A percentile compares a stretch with the other conserved stretches of the same genome.
Conservation (phyloP, 441 rosid genomes). For the Metrosideros polymorpha region DNA sequence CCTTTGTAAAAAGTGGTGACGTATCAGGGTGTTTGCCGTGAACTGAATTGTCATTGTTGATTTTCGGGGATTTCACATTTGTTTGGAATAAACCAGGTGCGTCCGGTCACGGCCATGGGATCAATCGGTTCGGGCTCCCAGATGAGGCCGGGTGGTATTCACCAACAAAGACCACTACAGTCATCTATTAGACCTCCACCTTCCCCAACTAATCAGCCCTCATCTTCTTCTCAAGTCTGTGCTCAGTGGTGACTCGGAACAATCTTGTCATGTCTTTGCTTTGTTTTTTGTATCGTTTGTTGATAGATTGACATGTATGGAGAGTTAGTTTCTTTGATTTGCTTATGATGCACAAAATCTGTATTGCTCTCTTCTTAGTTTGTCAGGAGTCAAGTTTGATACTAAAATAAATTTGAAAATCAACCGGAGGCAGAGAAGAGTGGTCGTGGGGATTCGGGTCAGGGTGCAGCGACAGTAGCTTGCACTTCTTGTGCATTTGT, state of each 20-base stretch:
- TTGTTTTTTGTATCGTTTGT: not conserved
- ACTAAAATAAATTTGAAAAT: not conserved
- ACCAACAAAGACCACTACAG: slow-evolving; percentile 62
- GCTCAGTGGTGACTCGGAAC: not conserved
- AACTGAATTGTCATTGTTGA: not conserved
- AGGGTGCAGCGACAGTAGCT: not conserved
- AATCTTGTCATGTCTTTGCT: not conserved
- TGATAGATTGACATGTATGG: not conserved
- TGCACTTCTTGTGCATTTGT: not conserved
- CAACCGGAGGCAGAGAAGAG: not conserved
- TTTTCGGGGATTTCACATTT: not conserved
- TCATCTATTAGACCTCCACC: slow-evolving; percentile 40
- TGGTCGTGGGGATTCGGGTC: not conserved
- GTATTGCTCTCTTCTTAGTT: not conserved
- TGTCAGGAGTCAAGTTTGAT: not conserved
- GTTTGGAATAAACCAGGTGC: slow-evolving; percentile 23
- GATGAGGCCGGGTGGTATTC: slow-evolving; percentile 62
- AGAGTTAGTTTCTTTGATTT: not conserved
- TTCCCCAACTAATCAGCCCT: slow-evolving; percentile 45
- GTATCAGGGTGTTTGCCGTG: not conserved
- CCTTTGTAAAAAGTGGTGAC: not conserved
- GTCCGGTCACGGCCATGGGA: slow-evolving; percentile 52
- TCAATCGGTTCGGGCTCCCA: slow-evolving; percentile 53
- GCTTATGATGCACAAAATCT: not conserved
- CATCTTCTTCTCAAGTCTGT: slow-evolving; percentile 54